A percentile compares a stretch with the other conserved stretches of the same genome.
Conservation (phyloP, 1,284 basidiomycete species). For the Cryptococcus sp. region DNA sequence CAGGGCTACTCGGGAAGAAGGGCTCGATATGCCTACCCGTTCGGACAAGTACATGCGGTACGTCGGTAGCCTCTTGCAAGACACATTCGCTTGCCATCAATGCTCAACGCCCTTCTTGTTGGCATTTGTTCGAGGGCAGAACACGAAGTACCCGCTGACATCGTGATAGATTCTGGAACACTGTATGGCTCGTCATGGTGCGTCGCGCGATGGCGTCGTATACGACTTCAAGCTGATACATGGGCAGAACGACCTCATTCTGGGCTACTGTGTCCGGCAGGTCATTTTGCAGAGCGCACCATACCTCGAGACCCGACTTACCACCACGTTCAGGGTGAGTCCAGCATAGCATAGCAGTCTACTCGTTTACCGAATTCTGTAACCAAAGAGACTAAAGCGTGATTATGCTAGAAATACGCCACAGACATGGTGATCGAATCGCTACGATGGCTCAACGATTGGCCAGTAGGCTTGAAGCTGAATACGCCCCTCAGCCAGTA, state of each 20-base stretch:
- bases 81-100: no score
- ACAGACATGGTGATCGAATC: conserved; percentile 19
- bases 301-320: conserved; percentile 15
- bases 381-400: conserved; percentile 3
- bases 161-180: conserved; percentile 76
- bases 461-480: conserved; percentile 95
- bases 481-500: conserved; percentile 89
- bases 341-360: conserved; percentile 3
- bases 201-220: conserved; percentile 3
- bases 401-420: conserved; percentile 9
- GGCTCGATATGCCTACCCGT: conserved; percentile 26
- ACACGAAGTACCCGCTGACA: conserved; percentile 34
- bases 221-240: no score
- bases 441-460: conserved; percentile 78
- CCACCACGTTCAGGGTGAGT: conserved; percentile 34
- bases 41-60: conserved; percentile 51
- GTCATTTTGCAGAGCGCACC: conserved; percentile 13
- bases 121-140: no score
- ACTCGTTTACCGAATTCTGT: conserved; percentile 54
- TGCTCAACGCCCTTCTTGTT: no score
- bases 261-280: conserved; percentile 32
- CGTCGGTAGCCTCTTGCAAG: conserved; percentile 25
- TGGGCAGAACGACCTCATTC: conserved; percentile 65
- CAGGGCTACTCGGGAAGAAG: conserved; percentile 15
- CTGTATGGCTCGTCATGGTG: conserved; percentile 77